A percentile compares a stretch with the other conserved stretches of the same genome.
These are phyloP conservation scores for Purpureocillium lavendulum DNA, from an alignment of 2,329 filamentous ascomycete genomes.

Conservation along the genomic window DNA sequence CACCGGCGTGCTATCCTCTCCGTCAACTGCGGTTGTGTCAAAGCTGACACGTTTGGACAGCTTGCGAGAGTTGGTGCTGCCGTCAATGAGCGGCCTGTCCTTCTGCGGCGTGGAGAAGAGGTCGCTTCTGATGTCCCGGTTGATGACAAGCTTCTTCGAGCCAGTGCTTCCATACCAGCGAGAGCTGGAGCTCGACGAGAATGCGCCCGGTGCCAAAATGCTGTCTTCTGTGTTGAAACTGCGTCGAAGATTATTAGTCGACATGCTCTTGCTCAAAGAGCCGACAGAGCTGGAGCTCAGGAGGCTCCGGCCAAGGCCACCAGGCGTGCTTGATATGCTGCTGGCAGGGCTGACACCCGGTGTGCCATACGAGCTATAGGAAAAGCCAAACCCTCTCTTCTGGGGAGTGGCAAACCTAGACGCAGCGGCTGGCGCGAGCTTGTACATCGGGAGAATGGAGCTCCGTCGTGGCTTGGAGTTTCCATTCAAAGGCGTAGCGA, in stretches of 20 bases:
- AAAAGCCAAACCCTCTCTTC: constrained; percentile 83
- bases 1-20: constrained; percentile 24
- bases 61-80: constrained; percentile 37
- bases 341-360: constrained; percentile 63
- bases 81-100: constrained; percentile 34
- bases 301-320: constrained; percentile 57
- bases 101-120: constrained; percentile 54
- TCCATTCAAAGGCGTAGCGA: constrained; percentile 80
- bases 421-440: constrained; percentile 72
- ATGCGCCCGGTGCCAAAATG: constrained; percentile 76
- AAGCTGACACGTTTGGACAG: constrained; percentile 88
- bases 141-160: constrained; percentile 88
- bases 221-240: constrained; percentile 78
- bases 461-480: constrained; percentile 68
- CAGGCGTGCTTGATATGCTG: constrained; percentile 57
- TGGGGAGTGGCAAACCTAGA: constrained; percentile 77
- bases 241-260: constrained; percentile 75
- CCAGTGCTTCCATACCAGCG: constrained; percentile 59
- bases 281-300: constrained; percentile 58
- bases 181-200: constrained; percentile 59
- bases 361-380: constrained; percentile 84
- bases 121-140: constrained; percentile 73
- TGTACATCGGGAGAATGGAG: constrained; percentile 77
- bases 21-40: constrained; percentile 51
- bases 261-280: constrained; percentile 78